Percentiles rank a stretch among this genome's conserved stretches.
Evolutionary conservation across 768 basidiomycete genomes (phyloP).

Genomic region (Trametes meyenii): DNA sequence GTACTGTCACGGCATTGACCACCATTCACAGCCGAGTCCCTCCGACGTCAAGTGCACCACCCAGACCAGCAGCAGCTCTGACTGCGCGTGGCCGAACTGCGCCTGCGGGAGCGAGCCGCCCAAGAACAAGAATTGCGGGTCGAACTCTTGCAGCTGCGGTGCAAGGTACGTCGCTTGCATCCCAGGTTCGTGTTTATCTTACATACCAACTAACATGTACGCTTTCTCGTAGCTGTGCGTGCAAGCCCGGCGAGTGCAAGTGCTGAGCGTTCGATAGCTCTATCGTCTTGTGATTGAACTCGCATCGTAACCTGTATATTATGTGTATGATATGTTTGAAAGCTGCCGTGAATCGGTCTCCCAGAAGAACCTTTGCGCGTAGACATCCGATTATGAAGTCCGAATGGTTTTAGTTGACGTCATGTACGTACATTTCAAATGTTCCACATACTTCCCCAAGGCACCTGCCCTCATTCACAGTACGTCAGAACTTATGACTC

Average conservation of each 20-base stretch:
- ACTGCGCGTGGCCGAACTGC: constrained; percentile 39
- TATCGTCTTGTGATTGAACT: neutral
- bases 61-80: constrained; percentile 10
- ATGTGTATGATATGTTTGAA: constrained; percentile 8
- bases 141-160: constrained; percentile 20
- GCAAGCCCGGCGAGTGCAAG: constrained; percentile 28
- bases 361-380: too few species aligned
- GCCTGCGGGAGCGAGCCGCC: constrained; percentile 37
- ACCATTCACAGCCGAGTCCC: constrained; percentile 3
- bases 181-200: neutral
- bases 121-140: constrained; percentile 35
- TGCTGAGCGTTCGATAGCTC: constrained; percentile 7
- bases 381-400: too few species aligned
- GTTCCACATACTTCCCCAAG: too few species aligned
- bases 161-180: neutral
- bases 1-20: neutral
- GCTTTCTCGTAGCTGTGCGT: constrained; percentile 24
- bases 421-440: too few species aligned
- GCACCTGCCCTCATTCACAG: too few species aligned
- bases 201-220: neutral
- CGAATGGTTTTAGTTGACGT: too few species aligned
- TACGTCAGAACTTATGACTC: too few species aligned
- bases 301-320: constrained; percentile 2
- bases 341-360: too few species aligned
- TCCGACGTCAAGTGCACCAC: constrained; percentile 27